phyloP scores from a whole-genome alignment of 768 basidiomycete species.

The Pleurotus citrinopileatus region DNA sequence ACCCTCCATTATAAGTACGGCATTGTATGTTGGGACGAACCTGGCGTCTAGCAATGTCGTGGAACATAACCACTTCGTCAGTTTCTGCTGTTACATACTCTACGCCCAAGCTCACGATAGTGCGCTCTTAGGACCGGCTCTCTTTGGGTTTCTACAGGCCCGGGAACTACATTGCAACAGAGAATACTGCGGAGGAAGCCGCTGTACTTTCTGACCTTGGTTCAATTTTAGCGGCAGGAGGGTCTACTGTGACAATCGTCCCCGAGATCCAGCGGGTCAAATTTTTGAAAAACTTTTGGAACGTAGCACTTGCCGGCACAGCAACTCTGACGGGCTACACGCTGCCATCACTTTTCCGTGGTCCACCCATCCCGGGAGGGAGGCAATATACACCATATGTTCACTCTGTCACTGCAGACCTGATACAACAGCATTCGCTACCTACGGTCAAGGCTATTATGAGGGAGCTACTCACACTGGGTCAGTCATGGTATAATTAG shows the following conservation, averaged over 20 bases:
- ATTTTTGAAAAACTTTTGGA: constrained; percentile 66
- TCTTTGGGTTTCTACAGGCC: constrained; percentile 55
- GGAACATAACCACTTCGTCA: constrained; percentile 50
- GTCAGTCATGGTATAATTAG: constrained; percentile 24
- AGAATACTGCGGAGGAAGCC: constrained; percentile 41
- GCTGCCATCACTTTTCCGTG: constrained; percentile 49
- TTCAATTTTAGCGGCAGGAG: constrained; percentile 42
- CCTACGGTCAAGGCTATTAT: constrained; percentile 44
- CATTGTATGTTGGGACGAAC: constrained; percentile 55
- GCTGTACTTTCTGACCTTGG: constrained; percentile 43
- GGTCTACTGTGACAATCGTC: constrained; percentile 42
- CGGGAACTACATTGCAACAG: constrained; percentile 33
- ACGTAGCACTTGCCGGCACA: constrained; percentile 51
- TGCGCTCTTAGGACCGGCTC: constrained; percentile 40
- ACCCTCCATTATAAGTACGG: constrained; percentile 53
- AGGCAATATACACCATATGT: constrained; percentile 37
- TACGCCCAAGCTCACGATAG: not conserved
- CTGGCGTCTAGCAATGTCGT: constrained; percentile 43
- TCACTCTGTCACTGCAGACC: constrained; percentile 35
- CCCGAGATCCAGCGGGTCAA: constrained; percentile 63
- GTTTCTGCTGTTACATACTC: constrained; percentile 16
- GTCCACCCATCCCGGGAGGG: constrained; percentile 34
- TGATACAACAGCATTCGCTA: constrained; percentile 40
- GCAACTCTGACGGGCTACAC: constrained; percentile 50
- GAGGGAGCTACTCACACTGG: constrained; percentile 41